Percentiles rank a stretch among this genome's conserved stretches.
Evolutionary conservation across 106 monocot species (phyloP).

Genomic region (Platanthera zijinensis): DNA sequence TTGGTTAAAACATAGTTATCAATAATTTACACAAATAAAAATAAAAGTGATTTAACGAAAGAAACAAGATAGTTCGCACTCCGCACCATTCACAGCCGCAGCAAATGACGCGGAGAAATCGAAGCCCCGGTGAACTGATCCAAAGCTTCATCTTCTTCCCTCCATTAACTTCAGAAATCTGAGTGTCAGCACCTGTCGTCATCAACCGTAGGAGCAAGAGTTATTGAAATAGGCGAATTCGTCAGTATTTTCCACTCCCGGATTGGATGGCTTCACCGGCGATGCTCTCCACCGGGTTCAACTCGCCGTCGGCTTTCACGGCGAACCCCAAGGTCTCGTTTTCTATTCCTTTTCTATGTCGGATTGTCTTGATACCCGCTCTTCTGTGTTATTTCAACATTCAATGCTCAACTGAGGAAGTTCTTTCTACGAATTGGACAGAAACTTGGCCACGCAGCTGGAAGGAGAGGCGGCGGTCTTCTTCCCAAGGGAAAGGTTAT

Average conservation of each 20-base stretch:
- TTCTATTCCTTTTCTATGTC: not conserved
- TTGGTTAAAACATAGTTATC: too few species aligned
- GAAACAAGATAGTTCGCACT: too few species aligned
- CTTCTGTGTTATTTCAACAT: not conserved
- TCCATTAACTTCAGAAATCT: not conserved
- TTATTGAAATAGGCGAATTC: not conserved
- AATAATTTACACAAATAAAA: too few species aligned
- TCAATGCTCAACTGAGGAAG: not conserved
- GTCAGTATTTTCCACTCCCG: not conserved
- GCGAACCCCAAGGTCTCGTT: conserved; percentile 20
- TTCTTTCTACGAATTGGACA: conserved; percentile 12
- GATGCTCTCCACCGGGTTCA: conserved; percentile 28
- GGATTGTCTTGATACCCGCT: not conserved
- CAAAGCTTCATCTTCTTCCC: too few species aligned
- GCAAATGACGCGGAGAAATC: not conserved
- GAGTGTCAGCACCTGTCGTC: not conserved
- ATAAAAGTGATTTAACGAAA: too few species aligned
- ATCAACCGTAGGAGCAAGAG: not conserved
- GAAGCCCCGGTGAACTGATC: not conserved
- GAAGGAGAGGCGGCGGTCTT: conserved; percentile 23
- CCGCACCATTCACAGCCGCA: too few species aligned
- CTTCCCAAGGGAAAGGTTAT: conserved; percentile 36
- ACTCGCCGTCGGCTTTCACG: conserved; percentile 25
- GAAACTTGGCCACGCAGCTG: conserved; percentile 18
- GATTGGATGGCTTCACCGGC: conserved; percentile 25